Base-by-base conservation (phyloP, 768 basidiomycete genomes). In the Trametes elegans region DNA sequence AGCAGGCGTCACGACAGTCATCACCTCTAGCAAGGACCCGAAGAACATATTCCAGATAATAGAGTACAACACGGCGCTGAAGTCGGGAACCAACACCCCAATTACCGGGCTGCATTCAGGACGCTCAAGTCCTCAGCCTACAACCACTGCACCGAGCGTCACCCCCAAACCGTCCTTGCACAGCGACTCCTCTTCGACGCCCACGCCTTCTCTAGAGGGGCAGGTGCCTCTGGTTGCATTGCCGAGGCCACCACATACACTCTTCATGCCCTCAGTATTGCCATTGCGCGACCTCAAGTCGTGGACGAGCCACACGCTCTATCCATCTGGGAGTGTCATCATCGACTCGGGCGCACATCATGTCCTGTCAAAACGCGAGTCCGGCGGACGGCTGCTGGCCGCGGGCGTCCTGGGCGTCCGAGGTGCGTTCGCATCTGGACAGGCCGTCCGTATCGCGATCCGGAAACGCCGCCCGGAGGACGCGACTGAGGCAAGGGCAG, bases 301-400 rank as follows among this genome's bases (percentile, higher is more conserved):
- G 50, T 99, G 97, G 97, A 96, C 96, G 26, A 84, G 86, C n/a
- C 94, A 99, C 70, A 98, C 96, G 0, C 77, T 98, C 14, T 84
- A 84, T 56, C 90, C 96, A 0, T 82, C 95, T 0, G 97, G 97
- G 0, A 87, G 83, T 38, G 83, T 98, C 38, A 76, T 95, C 66
- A 88, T 98, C 60, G 94, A 97, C 69, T 70, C 81, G 16, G 96
- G 97, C 9, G 97, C 97, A 0, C 86, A 94, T 66, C 76, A 80
- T 23, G 93, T 97, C 31, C 79, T 98, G 50, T 85, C 88, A 10
- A 82, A 86, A 47, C 82, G 88, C 26, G 88, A 93, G 66, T 93
- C 90, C 4, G 96, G 95, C 13, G 95, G 95, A 7, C 80, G 95
- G 7, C 73, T 98, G 8, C 81, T 99, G n/a, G 84, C 97, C 1